phyloP scores from a whole-genome alignment of 2,329 filamentous ascomycete species.

The Aspergillus clavatus region DNA sequence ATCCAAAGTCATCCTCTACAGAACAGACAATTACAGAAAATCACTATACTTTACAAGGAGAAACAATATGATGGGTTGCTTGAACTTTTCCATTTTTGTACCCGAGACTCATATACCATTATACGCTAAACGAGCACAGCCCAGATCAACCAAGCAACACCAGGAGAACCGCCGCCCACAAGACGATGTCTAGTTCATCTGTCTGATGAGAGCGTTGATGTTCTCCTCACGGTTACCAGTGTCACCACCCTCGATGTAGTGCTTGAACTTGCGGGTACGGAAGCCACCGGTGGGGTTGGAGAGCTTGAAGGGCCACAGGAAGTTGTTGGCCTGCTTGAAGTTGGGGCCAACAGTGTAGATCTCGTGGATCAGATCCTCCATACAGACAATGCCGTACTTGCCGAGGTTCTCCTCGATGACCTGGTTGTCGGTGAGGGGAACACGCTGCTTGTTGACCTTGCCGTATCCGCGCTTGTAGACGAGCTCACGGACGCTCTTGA shows the following conservation, averaged over 20 bases:
- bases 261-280: conserved; percentile 95
- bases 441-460: conserved; percentile 97
- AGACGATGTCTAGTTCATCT: conserved; percentile 78
- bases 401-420: conserved; percentile 95
- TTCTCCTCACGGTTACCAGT: conserved; percentile 97
- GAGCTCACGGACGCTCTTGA: conserved; percentile 98
- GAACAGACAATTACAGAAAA: no score
- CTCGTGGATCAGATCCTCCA: conserved; percentile 99
- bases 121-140: conserved; percentile 31
- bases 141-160: conserved; percentile 32
- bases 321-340: conserved; percentile 99
- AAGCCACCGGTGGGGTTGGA: conserved; percentile 97
- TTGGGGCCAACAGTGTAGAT: conserved; percentile 98
- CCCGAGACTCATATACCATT: conserved; percentile 32
- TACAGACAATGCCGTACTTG: conserved; percentile 98
- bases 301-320: conserved; percentile 99
- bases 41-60: no score
- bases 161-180: conserved; percentile 17
- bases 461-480: conserved; percentile 99
- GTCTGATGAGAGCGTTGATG: conserved; percentile 92
- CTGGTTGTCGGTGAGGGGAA: conserved; percentile 94
- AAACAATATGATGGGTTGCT: conserved; percentile 24
- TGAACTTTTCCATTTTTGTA: conserved; percentile 26
- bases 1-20: no score
- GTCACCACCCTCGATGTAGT: conserved; percentile 98